Evolutionary conservation across 2,329 filamentous ascomycete species (phyloP), one percentile per base, ranked within the genome.

Genomic region (Aspergillus neoniger): DNA sequence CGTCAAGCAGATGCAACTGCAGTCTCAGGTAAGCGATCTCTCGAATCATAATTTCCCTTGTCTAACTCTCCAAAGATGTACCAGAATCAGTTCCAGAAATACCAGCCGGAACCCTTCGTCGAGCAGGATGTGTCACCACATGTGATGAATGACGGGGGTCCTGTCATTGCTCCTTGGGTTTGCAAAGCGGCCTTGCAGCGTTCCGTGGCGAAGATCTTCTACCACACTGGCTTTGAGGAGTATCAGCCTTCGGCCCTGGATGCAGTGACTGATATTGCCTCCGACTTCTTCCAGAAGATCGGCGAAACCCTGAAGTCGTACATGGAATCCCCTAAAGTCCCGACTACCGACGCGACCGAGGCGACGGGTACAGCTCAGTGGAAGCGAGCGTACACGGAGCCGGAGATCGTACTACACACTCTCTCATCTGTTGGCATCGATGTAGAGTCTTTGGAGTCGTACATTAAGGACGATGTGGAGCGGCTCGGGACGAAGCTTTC

Each of bases 1-100:
- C 63, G 95, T 99, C 74, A 99, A 98, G 80, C 95, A 99, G 79
- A 99, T 99, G 95, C 95, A 99, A 78, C 87, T 98, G 57, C 95
- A 99, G 76, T 91, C 92, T 55, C 95, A 97, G 85, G 91, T 92
- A 85, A 81, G 71, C 53, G 30, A 28, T 41, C 7, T 52, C 49
- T 30, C 8, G 12, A 36, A 36, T 15, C 32, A 14, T 60, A 23
- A 17, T n/a, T 7, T 30, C 19, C 2, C 5, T 25, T 56, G 30
- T 55, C 69, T 64, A 67, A 57, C 36, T 2, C 49, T 14, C n/a
- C 14, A 17, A 68, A 95, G 90, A 91, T 96, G 73, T 99, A 99
- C 74, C 91, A 93, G 71, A 99, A 99, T 72, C 95, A 99, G 75
- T 99, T 99, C 70, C 92, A 94, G 65, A 97, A 96, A 78, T 96